phyloP scores from a whole-genome alignment of 1,284 basidiomycete genomes.

The Trametes versicolor region DNA sequence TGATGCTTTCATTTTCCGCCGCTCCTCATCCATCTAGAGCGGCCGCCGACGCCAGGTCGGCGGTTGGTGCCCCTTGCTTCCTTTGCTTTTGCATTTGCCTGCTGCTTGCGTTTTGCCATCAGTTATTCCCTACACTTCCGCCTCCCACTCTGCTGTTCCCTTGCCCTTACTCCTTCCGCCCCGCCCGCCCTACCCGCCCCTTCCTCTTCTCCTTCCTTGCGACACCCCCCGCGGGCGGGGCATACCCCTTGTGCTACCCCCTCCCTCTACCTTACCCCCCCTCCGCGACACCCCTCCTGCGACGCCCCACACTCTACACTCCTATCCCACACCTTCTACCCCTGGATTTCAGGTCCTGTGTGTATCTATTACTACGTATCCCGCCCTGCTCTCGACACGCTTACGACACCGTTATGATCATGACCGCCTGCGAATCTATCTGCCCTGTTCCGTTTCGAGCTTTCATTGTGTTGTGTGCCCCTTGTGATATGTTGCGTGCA shows the following conservation, averaged over 20 bases:
- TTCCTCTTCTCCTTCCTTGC: conserved; percentile 5
- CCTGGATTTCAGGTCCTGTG: not conserved
- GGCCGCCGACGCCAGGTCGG: conserved; percentile 23
- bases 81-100: conserved; percentile 17
- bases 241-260: conserved; percentile 23
- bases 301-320: not conserved
- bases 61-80: not conserved
- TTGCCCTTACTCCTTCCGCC: not conserved
- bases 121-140: conserved; percentile 31
- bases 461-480: not conserved
- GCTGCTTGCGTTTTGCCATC: conserved; percentile 22
- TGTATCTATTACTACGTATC: conserved; percentile 29
- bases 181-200: not conserved
- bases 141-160: conserved; percentile 1
- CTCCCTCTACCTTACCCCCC: not conserved
- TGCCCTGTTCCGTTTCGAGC: conserved; percentile 9
- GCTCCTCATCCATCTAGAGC: conserved; percentile 23
- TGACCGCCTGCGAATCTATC: conserved; percentile 22
- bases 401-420: conserved; percentile 35
- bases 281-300: not conserved
- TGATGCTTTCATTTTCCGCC: conserved; percentile 1
- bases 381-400: conserved; percentile 28
- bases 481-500: not conserved
- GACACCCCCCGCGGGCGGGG: conserved; percentile 16
- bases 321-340: conserved; percentile 3